Evolutionary conservation across 768 basidiomycete species (phyloP).

Genomic region (Neoboletus brunneissimus): DNA sequence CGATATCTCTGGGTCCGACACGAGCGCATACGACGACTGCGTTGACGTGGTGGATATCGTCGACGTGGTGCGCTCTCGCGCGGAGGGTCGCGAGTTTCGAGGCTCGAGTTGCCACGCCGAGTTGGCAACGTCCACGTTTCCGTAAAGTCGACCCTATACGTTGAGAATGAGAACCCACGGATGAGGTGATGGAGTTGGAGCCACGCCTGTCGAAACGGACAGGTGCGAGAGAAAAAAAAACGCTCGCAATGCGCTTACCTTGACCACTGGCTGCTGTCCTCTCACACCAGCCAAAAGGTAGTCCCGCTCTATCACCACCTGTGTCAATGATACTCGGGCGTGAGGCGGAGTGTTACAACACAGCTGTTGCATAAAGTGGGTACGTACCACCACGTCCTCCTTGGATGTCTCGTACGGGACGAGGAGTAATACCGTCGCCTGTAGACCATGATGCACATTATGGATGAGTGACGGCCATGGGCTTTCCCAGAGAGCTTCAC

Average conservation of each 20-base stretch:
- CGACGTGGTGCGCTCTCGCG: conserved; percentile 72
- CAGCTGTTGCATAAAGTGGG: neutral
- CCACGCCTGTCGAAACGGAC: neutral
- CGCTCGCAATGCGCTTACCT: conserved; percentile 44
- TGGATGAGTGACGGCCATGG: conserved; percentile 15
- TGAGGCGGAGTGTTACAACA: conserved; percentile 1
- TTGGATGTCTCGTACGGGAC: conserved; percentile 70
- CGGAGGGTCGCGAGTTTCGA: conserved; percentile 46
- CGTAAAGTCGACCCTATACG: conserved; percentile 68
- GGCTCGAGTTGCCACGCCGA: conserved; percentile 83
- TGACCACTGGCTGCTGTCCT: conserved; percentile 67
- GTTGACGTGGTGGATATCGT: conserved; percentile 73
- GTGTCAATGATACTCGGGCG: neutral
- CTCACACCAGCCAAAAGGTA: conserved; percentile 72
- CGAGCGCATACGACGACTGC: conserved; percentile 75
- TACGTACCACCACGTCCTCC: conserved; percentile 65
- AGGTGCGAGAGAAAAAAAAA: conserved; percentile 4
- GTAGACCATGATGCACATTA: conserved; percentile 14
- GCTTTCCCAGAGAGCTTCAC: conserved; percentile 32
- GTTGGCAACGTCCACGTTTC: conserved; percentile 58
- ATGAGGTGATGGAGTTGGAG: neutral
- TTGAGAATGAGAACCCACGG: neutral
- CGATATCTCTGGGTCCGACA: conserved; percentile 83
- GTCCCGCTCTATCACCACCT: conserved; percentile 74
- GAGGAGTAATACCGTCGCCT: conserved; percentile 77